Evolutionary conservation across 768 basidiomycete species (phyloP), one percentile per base, ranked within the genome.

Genomic region (Tubosaeta sp.): DNA sequence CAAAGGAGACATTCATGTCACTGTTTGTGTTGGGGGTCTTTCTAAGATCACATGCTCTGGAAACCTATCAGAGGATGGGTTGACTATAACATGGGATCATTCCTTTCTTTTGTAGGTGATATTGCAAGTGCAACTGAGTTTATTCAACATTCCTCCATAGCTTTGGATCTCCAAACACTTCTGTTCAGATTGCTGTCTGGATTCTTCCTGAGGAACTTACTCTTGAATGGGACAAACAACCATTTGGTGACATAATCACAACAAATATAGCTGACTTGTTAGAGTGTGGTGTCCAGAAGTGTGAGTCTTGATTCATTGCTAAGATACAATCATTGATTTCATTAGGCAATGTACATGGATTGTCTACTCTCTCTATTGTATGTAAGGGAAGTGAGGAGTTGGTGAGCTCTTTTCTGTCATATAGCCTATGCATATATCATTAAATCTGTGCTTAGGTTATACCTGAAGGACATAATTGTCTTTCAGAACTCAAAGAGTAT

Each of bases 21-120:
- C 49, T 34, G 16, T 43, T 27, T 4, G n/a, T 25, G 9, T 50
- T 43, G 49, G 14, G 11, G 22, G n/a, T 5, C 13, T 43, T 2
- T 43, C 49, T 10, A 50, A 50, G 6, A 43, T 50, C 17, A 50
- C 49, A 34, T 50, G 46, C 32, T 12, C 32, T 33, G 32, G 32
- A 33, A 33, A 13, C n/a, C 9, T 17, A n/a, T 29, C 47, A 12
- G 10, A 16, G 37, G 16, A 29, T 39, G 19, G 22, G 2, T n/a
- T 39, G 17, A 12, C 27, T 5, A 9, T 41, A 17, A 48, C 37
- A 29, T 48, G 47, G 47, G 39, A 39, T 16, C 47, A 48, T 29
- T 37, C 47, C 2, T 48, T 48, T 9, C 38, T 48, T 4, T 48
- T 48, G 46, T 46, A 46, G 25, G 47, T 16, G 16, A 12, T 11